A percentile compares a stretch with the other conserved stretches of the same genome.
Evolutionary conservation across 305 asterid genomes (phyloP).

Genomic region (Fraxinus greggii): DNA sequence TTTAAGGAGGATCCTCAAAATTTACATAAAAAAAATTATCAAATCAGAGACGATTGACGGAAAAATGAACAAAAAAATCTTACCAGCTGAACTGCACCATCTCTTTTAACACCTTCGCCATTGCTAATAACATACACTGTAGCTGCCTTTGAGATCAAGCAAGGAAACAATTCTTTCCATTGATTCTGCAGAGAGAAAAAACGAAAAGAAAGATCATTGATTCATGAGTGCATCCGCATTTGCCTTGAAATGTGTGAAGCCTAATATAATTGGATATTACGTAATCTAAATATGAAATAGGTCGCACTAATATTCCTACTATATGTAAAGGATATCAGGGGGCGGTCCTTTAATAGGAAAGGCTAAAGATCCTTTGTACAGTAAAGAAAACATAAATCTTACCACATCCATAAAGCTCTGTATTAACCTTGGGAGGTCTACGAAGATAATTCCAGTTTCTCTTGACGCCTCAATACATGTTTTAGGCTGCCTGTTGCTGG

Average conservation of each 20-base stretch:
- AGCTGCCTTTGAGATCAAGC: constrained; percentile 68
- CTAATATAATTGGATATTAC: not conserved
- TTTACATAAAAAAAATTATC: not conserved
- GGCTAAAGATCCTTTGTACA: not conserved
- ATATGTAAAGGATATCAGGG: not conserved
- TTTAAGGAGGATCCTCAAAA: not conserved
- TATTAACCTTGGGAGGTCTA: constrained; percentile 64
- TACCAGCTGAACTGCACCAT: constrained; percentile 76
- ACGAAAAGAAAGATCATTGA: not conserved
- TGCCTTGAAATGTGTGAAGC: not conserved
- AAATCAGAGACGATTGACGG: not conserved
- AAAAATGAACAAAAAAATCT: not conserved
- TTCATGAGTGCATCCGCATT: not conserved
- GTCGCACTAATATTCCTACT: not conserved
- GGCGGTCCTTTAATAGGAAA: not conserved
- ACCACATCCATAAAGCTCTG: constrained; percentile 77
- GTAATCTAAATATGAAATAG: not conserved
- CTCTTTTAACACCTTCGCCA: constrained; percentile 64
- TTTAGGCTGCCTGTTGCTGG: constrained; percentile 26
- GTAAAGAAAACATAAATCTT: constrained; percentile 6
- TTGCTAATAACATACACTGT: constrained; percentile 55
- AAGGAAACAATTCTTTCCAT: constrained; percentile 81
- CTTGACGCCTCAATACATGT: constrained; percentile 77
- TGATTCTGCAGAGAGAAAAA: constrained; percentile 49
- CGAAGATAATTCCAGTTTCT: constrained; percentile 54